These are phyloP conservation scores for Eimeria acervulina DNA, from an alignment of 169 alveolate species.

Conservation along the genomic window DNA sequence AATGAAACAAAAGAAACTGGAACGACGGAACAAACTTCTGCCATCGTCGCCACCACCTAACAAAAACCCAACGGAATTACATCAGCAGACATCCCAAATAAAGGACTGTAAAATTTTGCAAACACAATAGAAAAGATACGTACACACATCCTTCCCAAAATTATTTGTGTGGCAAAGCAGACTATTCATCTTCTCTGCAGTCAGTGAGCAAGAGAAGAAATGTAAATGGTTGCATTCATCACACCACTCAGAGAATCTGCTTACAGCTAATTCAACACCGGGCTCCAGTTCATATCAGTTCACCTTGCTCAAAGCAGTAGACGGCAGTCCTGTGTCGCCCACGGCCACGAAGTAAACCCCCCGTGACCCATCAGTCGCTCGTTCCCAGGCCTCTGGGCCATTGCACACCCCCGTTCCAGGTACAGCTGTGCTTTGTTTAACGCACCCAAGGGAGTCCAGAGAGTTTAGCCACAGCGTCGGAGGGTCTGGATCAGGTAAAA, in stretches of 20 bases:
- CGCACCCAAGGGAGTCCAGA: slow-evolving; percentile 44
- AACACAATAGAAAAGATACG: background rate
- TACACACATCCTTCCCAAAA: background rate
- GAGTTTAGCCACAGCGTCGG: slow-evolving; percentile 46
- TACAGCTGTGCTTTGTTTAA: background rate
- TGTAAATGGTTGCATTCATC: background rate
- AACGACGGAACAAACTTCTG: background rate
- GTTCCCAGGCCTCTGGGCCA: slow-evolving; percentile 45
- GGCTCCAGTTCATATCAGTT: background rate
- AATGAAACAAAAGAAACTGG: slow-evolving; percentile 55
- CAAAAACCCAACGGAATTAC: background rate
- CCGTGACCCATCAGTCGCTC: background rate
- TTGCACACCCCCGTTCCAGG: background rate
- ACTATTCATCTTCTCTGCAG: background rate
- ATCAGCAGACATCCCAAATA: background rate
- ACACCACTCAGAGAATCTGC: background rate
- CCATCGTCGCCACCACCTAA: slow-evolving; percentile 21
- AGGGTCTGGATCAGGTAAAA: slow-evolving; percentile 7
- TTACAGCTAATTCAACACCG: background rate
- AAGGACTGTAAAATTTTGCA: background rate
- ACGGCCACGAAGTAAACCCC: slow-evolving; percentile 57
- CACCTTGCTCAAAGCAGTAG: background rate
- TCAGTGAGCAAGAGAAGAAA: background rate
- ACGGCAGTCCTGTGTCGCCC: slow-evolving; percentile 45
- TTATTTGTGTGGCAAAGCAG: background rate